Percentiles rank a stretch among this genome's conserved stretches.
Conservation (phyloP, 345 rosid species). For the Noccaea bulbosa region DNA sequence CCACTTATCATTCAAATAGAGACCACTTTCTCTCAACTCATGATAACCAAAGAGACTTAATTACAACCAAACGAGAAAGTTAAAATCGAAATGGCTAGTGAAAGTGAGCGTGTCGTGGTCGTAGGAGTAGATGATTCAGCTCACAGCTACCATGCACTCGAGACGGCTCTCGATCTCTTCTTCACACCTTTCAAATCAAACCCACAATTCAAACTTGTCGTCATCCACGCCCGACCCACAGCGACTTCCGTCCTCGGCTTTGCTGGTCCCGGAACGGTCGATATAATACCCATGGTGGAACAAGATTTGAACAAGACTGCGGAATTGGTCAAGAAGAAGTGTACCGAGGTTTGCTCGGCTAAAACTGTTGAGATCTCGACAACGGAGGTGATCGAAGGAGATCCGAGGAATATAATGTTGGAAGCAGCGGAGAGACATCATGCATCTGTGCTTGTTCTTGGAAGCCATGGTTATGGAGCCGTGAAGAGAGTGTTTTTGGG, state of each 20-base stretch:
- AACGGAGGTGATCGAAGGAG: conserved; percentile 44
- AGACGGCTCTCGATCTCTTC: conserved; percentile 62
- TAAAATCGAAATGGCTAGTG: conserved; percentile 33
- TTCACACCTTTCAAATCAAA: conserved; percentile 44
- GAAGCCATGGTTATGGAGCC: conserved; percentile 56
- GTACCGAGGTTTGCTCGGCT: conserved; percentile 39
- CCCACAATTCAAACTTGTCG: conserved; percentile 53
- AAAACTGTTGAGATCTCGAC: conserved; percentile 39
- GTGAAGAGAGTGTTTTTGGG: conserved; percentile 48
- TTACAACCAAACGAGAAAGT: not conserved
- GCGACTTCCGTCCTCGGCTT: conserved; percentile 44
- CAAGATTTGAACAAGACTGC: conserved; percentile 46
- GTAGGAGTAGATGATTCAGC: conserved; percentile 58
- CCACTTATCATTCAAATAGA: conserved; percentile 25
- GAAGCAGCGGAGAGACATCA: conserved; percentile 49
- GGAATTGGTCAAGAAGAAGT: conserved; percentile 33
- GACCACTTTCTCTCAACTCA: not conserved
- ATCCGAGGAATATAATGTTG: conserved; percentile 50
- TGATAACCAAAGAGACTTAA: not conserved
- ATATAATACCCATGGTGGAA: conserved; percentile 43
- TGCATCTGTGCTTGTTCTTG: conserved; percentile 49
- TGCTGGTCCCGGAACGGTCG: conserved; percentile 48
- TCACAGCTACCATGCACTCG: conserved; percentile 58
- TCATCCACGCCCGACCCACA: conserved; percentile 54
- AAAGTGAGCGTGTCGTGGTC: conserved; percentile 49